phyloP scores from a whole-genome alignment of 257 asterid genomes.

The Penstemon newberryi region DNA sequence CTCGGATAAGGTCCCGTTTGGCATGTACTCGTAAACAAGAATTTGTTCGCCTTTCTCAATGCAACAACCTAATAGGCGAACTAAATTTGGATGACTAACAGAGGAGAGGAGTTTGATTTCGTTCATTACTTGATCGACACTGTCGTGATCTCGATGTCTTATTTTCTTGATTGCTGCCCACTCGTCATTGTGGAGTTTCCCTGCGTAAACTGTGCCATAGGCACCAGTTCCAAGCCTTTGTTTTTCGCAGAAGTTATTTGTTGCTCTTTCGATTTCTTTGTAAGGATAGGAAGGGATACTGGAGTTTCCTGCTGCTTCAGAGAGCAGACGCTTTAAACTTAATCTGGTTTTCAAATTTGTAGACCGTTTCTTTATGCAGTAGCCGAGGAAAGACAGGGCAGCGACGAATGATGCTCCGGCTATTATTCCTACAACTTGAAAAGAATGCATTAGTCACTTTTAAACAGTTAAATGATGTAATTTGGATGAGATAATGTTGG shows the following conservation, averaged over 20 bases:
- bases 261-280: conserved; percentile 79
- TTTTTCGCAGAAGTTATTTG: conserved; percentile 65
- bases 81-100: conserved; percentile 87
- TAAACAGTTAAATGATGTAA: background rate
- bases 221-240: conserved; percentile 92
- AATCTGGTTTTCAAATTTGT: conserved; percentile 38
- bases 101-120: conserved; percentile 87
- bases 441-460: background rate
- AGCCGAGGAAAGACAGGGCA: conserved; percentile 35
- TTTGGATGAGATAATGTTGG: conserved; percentile 1
- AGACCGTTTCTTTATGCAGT: conserved; percentile 51
- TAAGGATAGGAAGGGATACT: conserved; percentile 60
- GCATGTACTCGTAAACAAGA: conserved; percentile 88
- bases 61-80: conserved; percentile 88
- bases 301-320: conserved; percentile 69
- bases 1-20: conserved; percentile 82
- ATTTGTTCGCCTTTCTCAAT: conserved; percentile 85
- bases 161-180: conserved; percentile 79
- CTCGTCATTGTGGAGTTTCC: conserved; percentile 73
- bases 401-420: conserved; percentile 63
- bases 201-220: conserved; percentile 89
- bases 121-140: conserved; percentile 79
- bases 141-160: conserved; percentile 62
- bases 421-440: conserved; percentile 47
- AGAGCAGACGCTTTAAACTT: conserved; percentile 63